These are phyloP conservation scores for Bathelium albidoporum DNA, from an alignment of 495 filamentous ascomycete genomes.

Conservation along the genomic window DNA sequence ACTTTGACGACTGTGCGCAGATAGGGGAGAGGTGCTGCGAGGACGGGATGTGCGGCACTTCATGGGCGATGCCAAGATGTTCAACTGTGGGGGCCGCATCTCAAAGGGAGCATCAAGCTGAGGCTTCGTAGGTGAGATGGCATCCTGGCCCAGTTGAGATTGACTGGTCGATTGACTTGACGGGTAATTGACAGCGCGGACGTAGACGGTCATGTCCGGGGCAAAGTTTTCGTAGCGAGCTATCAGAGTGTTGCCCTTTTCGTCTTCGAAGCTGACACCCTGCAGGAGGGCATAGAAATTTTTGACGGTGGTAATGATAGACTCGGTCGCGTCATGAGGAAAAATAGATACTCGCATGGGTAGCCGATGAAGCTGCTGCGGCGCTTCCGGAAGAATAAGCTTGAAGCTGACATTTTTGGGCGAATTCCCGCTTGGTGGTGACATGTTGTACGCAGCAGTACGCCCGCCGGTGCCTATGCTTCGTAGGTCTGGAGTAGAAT, in stretches of 20 bases:
- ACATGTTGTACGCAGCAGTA: conserved; percentile 34
- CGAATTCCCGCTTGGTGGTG: conserved; percentile 36
- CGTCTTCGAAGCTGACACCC: conserved; percentile 86
- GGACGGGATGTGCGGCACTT: conserved; percentile 57
- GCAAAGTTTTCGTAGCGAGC: conserved; percentile 88
- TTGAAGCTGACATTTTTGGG: conserved; percentile 81
- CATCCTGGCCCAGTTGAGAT: conserved; percentile 14
- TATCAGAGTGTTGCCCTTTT: conserved; percentile 75
- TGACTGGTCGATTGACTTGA: conserved; percentile 7
- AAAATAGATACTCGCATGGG: conserved; percentile 88
- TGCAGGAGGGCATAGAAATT: conserved; percentile 94
- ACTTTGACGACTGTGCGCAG: conserved; percentile 64
- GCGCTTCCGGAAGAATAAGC: conserved; percentile 62
- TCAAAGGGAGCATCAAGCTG: conserved; percentile 30
- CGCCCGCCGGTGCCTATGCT: not conserved
- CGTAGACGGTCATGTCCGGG: conserved; percentile 81
- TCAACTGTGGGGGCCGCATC: conserved; percentile 39
- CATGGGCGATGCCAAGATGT: conserved; percentile 48
- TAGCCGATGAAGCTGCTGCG: conserved; percentile 64
- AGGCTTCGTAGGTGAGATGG: conserved; percentile 29
- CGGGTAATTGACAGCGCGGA: conserved; percentile 63
- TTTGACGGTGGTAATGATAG: conserved; percentile 91
- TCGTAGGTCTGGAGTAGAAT: not conserved
- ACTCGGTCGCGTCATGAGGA: conserved; percentile 88
- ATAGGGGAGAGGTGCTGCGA: conserved; percentile 74